phyloP scores from a whole-genome alignment of 352 stramenopile genomes.

The Phytophthora sp. region DNA sequence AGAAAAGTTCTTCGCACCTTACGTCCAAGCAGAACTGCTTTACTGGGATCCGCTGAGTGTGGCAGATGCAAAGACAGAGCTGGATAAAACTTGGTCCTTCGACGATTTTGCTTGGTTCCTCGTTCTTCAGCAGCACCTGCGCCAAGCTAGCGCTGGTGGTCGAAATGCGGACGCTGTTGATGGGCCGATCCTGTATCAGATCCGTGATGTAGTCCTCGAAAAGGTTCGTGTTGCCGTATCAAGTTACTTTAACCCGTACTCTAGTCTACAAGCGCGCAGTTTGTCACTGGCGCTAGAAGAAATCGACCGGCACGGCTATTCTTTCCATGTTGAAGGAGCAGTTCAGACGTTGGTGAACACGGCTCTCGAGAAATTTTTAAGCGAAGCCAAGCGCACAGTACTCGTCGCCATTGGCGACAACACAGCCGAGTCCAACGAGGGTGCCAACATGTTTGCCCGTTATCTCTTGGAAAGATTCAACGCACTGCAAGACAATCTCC shows the following conservation, averaged over 20 bases:
- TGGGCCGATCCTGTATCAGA: slow-evolving; percentile 44
- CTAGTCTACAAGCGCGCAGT: slow-evolving; percentile 58
- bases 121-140: slow-evolving; percentile 46
- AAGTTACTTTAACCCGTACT: slow-evolving; percentile 67
- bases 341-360: slow-evolving; percentile 37
- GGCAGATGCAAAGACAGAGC: slow-evolving; percentile 17
- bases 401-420: slow-evolving; percentile 48
- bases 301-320: slow-evolving; percentile 39
- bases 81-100: slow-evolving; percentile 34
- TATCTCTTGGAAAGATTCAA: slow-evolving; percentile 62
- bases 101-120: slow-evolving; percentile 63
- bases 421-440: slow-evolving; percentile 1
- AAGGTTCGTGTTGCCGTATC: slow-evolving; percentile 43
- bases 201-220: slow-evolving; percentile 62
- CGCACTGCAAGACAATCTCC: slow-evolving; percentile 64
- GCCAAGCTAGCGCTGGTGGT: background rate
- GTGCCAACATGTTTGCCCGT: slow-evolving; percentile 32
- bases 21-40: slow-evolving; percentile 68
- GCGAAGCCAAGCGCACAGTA: slow-evolving; percentile 47
- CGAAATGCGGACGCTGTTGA: too few relatives aligned
- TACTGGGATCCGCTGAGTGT: slow-evolving; percentile 68
- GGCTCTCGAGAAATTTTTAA: slow-evolving; percentile 39
- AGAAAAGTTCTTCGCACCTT: slow-evolving; percentile 67
- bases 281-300: slow-evolving; percentile 62
- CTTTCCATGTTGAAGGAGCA: slow-evolving; percentile 31